Evolutionary conservation across 352 stramenopile species (phyloP).

Genomic region (Lagenidium sp.): DNA sequence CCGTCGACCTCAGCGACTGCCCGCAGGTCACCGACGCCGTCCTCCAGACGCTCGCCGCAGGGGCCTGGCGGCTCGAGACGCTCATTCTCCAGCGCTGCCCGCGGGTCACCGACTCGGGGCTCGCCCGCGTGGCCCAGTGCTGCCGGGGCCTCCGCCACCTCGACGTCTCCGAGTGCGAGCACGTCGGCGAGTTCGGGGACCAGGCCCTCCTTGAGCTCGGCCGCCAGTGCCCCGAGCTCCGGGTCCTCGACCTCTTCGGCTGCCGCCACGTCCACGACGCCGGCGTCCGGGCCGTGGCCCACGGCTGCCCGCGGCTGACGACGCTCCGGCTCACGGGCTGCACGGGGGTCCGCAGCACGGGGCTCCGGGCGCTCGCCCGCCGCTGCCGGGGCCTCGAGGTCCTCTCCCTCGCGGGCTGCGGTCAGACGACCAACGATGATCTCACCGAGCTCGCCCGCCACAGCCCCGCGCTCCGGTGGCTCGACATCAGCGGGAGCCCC

Average conservation of each 20-base stretch:
- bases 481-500: constrained; percentile 80
- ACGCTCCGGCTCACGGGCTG: constrained; percentile 86
- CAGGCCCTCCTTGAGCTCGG: constrained; percentile 87
- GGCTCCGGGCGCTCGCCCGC: constrained; percentile 61
- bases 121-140: constrained; percentile 84
- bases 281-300: constrained; percentile 71
- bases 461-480: constrained; percentile 48
- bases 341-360: constrained; percentile 62
- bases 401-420: constrained; percentile 79
- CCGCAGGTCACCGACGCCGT: constrained; percentile 73
- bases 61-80: constrained; percentile 77
- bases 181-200: constrained; percentile 89
- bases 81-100: constrained; percentile 79
- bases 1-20: constrained; percentile 83
- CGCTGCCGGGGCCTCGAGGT: constrained; percentile 58
- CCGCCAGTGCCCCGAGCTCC: constrained; percentile 62
- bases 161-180: constrained; percentile 81
- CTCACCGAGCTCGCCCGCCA: constrained; percentile 36
- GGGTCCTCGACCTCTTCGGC: constrained; percentile 76
- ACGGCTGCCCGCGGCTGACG: constrained; percentile 75
- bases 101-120: constrained; percentile 69
- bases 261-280: constrained; percentile 83
- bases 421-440: constrained; percentile 74
- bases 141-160: constrained; percentile 73
- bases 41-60: constrained; percentile 80